Evolutionary conservation across 371 early-diverging fungal genomes (phyloP).

Genomic region (Choanephora cucurbitarum): DNA sequence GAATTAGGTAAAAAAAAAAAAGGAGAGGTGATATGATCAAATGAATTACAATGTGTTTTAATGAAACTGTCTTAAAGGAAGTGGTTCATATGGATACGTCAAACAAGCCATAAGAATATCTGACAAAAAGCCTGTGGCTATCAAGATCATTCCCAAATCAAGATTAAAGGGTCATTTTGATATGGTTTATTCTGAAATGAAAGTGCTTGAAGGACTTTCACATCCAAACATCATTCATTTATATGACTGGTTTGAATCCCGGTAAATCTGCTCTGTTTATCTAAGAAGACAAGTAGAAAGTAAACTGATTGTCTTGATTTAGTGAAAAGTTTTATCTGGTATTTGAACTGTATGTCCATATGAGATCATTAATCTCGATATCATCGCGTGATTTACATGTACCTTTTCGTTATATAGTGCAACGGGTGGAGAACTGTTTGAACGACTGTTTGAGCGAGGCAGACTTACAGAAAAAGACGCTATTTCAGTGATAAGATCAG

Average conservation of each 20-base stretch:
- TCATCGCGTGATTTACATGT: too few species aligned
- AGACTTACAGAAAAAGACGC: conserved; percentile 89
- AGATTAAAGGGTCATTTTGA: conserved; percentile 63
- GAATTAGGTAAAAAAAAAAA: too few species aligned
- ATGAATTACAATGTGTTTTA: too few species aligned
- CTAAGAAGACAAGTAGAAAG: too few species aligned
- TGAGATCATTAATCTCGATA: neutral
- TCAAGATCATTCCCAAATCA: conserved; percentile 77
- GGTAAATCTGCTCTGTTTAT: conserved; percentile 31
- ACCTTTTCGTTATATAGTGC: conserved; percentile 46
- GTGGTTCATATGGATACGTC: conserved; percentile 81
- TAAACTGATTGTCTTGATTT: neutral
- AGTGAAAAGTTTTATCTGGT: conserved; percentile 80
- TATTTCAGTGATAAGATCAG: conserved; percentile 61
- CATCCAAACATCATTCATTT: conserved; percentile 85
- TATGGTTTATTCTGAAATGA: conserved; percentile 77
- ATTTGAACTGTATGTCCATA: conserved; percentile 69
- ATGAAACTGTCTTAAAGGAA: too few species aligned
- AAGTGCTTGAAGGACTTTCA: conserved; percentile 60
- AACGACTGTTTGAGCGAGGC: conserved; percentile 80
- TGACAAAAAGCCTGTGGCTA: conserved; percentile 63
- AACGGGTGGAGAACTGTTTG: conserved; percentile 90
- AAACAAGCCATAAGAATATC: conserved; percentile 58
- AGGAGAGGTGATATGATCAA: too few species aligned
- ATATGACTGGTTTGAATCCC: conserved; percentile 77